Conservation (phyloP, 257 asterid species). For the Schizonepeta tenuifolia region DNA sequence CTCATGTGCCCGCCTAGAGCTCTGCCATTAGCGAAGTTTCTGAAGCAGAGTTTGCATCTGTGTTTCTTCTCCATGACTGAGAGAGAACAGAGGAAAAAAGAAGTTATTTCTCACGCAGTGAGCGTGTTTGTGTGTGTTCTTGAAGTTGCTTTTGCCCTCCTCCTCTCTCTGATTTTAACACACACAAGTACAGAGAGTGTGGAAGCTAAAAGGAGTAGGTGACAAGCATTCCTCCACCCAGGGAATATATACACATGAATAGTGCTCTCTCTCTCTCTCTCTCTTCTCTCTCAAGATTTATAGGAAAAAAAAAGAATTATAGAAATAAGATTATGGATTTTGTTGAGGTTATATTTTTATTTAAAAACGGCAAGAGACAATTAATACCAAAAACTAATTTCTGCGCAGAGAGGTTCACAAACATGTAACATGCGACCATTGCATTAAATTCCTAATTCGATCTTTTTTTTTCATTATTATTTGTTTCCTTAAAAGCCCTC, state of each 20-base stretch:
- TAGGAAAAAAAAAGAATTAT: background rate
- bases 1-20: slow-evolving; percentile 97
- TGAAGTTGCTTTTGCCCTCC: slow-evolving; percentile 18
- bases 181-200: slow-evolving; percentile 53
- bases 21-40: slow-evolving; percentile 70
- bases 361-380: slow-evolving; percentile 63
- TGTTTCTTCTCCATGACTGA: slow-evolving; percentile 69
- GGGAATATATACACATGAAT: slow-evolving; percentile 44
- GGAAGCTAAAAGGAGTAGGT: slow-evolving; percentile 79
- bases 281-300: background rate
- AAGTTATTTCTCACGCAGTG: slow-evolving; percentile 25
- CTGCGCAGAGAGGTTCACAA: slow-evolving; percentile 39
- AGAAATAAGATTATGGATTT: slow-evolving; percentile 36
- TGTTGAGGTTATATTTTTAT: slow-evolving; percentile 36
- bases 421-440: slow-evolving; percentile 81
- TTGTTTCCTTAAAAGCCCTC: slow-evolving; percentile 40
- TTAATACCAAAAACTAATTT: slow-evolving; percentile 45
- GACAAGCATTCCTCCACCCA: slow-evolving; percentile 78
- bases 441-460: slow-evolving; percentile 48
- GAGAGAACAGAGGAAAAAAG: background rate
- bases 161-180: slow-evolving; percentile 29
- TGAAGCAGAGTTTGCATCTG: slow-evolving; percentile 73
- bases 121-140: slow-evolving; percentile 35
- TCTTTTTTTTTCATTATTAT: background rate
- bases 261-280: background rate